These are phyloP conservation scores for Skeletonema menzelii DNA, from an alignment of 108 stramenopile species.

Conservation along the genomic window DNA sequence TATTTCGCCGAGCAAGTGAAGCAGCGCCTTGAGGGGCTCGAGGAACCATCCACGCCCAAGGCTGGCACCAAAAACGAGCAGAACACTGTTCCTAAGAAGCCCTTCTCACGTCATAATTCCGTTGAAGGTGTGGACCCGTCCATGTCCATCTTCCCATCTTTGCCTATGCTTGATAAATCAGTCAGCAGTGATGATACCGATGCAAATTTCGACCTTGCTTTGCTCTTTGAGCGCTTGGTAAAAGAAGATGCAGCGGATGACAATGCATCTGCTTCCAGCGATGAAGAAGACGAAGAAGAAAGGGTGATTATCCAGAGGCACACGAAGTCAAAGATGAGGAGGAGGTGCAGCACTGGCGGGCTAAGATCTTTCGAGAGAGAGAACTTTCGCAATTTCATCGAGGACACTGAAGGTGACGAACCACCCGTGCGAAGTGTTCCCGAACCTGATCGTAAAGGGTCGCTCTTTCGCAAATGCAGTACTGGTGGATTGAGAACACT, in stretches of 20 bases:
- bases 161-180: neutral
- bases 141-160: neutral
- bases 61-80: neutral
- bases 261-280: neutral
- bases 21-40: neutral
- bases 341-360: neutral
- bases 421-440: neutral
- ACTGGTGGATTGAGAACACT: neutral
- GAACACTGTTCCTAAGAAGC: neutral
- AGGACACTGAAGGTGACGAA: neutral
- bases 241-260: neutral
- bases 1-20: neutral
- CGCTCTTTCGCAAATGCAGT: neutral
- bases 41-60: neutral
- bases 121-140: neutral
- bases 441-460: neutral
- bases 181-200: neutral
- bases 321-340: neutral
- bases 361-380: neutral
- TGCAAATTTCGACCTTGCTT: neutral
- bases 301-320: neutral
- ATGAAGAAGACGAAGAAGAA: neutral
- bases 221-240: neutral
- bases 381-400: neutral
- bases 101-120: slow-evolving; percentile 3